Evolutionary conservation across 768 basidiomycete genomes (phyloP).

Genomic region (Tricholoma furcatifolium): DNA sequence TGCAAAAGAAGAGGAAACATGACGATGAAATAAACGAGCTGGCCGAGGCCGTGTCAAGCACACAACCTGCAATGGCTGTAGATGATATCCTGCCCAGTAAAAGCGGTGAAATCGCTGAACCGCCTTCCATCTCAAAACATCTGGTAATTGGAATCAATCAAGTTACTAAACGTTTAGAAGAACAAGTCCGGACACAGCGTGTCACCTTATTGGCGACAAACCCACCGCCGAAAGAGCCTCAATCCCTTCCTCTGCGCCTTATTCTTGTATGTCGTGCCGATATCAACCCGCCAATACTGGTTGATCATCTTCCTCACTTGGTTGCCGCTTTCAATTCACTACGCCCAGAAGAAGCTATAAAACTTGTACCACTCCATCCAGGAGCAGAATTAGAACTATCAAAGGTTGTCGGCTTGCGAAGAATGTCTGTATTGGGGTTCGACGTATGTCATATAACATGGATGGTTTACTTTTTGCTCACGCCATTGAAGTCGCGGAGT

Average conservation of each 20-base stretch:
- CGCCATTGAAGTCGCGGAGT: conserved; percentile 32
- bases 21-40: background rate
- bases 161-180: conserved; percentile 74
- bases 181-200: conserved; percentile 39
- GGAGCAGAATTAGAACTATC: conserved; percentile 66
- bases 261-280: conserved; percentile 77
- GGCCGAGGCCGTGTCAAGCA: background rate
- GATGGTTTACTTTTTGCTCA: conserved; percentile 18
- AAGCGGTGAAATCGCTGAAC: conserved; percentile 5
- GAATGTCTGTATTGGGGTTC: conserved; percentile 65
- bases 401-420: conserved; percentile 59
- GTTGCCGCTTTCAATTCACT: conserved; percentile 74
- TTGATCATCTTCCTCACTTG: conserved; percentile 75
- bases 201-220: conserved; percentile 22
- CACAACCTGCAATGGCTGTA: background rate
- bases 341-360: conserved; percentile 34
- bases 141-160: conserved; percentile 73
- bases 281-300: conserved; percentile 66
- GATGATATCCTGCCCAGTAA: background rate
- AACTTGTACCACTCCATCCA: conserved; percentile 63
- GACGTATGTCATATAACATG: conserved; percentile 45
- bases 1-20: conserved; percentile 14
- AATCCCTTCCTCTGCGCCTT: conserved; percentile 29
- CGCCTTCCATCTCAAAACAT: conserved; percentile 45
- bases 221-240: conserved; percentile 9